A percentile compares a stretch with the other conserved stretches of the same genome.
Conservation (phyloP, 257 asterid species). For the Prunella vulgaris region DNA sequence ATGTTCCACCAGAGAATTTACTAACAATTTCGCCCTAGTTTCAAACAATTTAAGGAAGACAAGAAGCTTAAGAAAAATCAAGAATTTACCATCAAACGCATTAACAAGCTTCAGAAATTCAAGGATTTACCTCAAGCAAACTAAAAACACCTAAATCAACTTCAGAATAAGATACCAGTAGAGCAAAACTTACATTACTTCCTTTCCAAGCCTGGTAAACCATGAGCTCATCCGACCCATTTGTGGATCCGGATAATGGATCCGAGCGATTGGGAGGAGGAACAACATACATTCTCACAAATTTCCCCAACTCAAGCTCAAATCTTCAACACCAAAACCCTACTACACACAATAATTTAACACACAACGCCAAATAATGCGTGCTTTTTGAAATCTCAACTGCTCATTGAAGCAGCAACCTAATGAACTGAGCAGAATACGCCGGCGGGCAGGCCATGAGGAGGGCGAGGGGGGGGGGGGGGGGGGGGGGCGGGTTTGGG, state of each 20-base stretch:
- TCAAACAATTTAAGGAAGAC: background rate
- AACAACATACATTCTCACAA: constrained; percentile 66
- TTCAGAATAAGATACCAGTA: background rate
- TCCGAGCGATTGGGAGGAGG: constrained; percentile 81
- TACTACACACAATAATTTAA: constrained; percentile 13
- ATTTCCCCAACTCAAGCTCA: constrained; percentile 27
- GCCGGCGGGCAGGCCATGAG: constrained; percentile 50
- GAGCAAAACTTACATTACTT: constrained; percentile 64
- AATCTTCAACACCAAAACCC: constrained; percentile 27
- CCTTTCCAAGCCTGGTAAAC: constrained; percentile 97
- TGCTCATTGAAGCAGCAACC: constrained; percentile 18
- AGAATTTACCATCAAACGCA: background rate
- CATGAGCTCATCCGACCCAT: constrained; percentile 54
- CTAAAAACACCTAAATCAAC: background rate
- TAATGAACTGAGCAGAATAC: constrained; percentile 19
- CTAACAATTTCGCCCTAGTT: background rate
- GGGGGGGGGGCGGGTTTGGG: constrained; percentile 44
- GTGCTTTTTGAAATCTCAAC: background rate
- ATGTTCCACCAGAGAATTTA: background rate
- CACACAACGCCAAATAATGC: background rate
- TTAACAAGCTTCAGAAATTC: background rate
- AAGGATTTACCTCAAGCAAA: background rate
- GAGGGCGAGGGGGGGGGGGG: constrained; percentile 37
- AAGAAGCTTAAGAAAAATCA: background rate
- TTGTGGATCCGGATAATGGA: constrained; percentile 70